phyloP scores from a whole-genome alignment of 306 rosid genomes.

The Astragalus glycyphyllos region DNA sequence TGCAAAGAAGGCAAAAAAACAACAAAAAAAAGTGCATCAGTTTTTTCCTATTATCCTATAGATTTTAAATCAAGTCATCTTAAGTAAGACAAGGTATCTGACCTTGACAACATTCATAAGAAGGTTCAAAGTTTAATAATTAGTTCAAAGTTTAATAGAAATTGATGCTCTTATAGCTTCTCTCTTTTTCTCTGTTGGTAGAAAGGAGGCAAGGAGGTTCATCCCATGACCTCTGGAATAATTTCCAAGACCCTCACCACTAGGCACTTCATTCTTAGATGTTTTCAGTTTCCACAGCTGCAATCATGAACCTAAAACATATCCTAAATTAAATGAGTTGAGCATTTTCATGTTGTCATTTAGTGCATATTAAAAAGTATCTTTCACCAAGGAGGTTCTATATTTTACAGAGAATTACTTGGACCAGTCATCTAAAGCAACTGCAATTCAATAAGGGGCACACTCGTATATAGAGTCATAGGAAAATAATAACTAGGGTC shows the following conservation, averaged over 20 bases:
- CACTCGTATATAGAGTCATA: slow-evolving; percentile 2
- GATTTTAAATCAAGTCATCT: no score
- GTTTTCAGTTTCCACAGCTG: background rate
- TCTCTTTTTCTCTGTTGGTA: background rate
- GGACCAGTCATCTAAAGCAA: background rate
- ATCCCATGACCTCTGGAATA: slow-evolving; percentile 7
- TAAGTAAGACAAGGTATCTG: background rate
- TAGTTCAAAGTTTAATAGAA: slow-evolving; percentile 13
- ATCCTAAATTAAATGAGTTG: slow-evolving; percentile 18
- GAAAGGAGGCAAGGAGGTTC: slow-evolving; percentile 5
- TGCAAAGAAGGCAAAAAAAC: background rate
- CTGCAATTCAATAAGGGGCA: slow-evolving; percentile 6
- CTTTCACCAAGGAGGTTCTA: slow-evolving; percentile 1
- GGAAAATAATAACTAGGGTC: slow-evolving; percentile 28
- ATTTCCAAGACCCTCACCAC: background rate
- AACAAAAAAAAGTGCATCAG: background rate
- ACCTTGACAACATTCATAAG: slow-evolving; percentile 8
- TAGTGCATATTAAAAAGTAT: slow-evolving; percentile 16
- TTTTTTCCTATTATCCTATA: background rate
- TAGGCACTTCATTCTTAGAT: background rate
- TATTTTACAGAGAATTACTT: slow-evolving; percentile 21
- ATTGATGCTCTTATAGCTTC: slow-evolving; percentile 1
- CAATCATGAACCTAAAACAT: slow-evolving; percentile 18
- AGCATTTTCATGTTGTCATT: slow-evolving; percentile 13
- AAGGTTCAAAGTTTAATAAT: background rate